phyloP scores from a whole-genome alignment of 441 rosid species.

The Flueggea neowawraea region DNA sequence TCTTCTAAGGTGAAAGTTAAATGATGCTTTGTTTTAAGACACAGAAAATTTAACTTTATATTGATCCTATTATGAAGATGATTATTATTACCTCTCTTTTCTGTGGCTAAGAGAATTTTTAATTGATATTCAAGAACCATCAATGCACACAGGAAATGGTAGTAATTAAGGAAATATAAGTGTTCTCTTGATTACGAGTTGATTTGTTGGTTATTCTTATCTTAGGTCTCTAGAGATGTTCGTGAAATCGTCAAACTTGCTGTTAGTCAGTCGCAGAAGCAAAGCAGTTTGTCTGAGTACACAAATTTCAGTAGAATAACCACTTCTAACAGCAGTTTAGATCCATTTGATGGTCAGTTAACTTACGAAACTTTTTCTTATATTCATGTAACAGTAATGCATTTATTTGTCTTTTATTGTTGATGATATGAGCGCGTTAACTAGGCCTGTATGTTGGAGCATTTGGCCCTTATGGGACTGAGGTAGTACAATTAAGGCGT shows the following conservation, averaged over 20 bases:
- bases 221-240: slow-evolving; percentile 74
- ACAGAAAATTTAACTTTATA: slow-evolving; percentile 7
- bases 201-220: slow-evolving; percentile 16
- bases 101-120: not conserved
- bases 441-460: slow-evolving; percentile 93
- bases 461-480: slow-evolving; percentile 93
- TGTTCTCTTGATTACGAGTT: slow-evolving; percentile 8
- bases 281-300: slow-evolving; percentile 53
- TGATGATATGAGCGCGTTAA: not conserved
- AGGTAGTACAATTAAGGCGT: slow-evolving; percentile 88
- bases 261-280: slow-evolving; percentile 70
- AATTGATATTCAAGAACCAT: not conserved
- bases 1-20: slow-evolving; percentile 64
- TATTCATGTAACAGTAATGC: slow-evolving; percentile 10
- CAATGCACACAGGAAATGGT: not conserved
- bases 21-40: not conserved
- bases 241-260: slow-evolving; percentile 88
- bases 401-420: slow-evolving; percentile 1
- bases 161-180: slow-evolving; percentile 1
- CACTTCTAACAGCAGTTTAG: slow-evolving; percentile 52
- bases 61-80: slow-evolving; percentile 8
- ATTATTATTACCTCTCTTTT: not conserved
- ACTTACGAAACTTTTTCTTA: slow-evolving; percentile 11
- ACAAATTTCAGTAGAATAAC: slow-evolving; percentile 70
- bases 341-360: slow-evolving; percentile 74